Conservation (phyloP, 2,329 filamentous ascomycete genomes). For the Ophiostoma triangulosporum region DNA sequence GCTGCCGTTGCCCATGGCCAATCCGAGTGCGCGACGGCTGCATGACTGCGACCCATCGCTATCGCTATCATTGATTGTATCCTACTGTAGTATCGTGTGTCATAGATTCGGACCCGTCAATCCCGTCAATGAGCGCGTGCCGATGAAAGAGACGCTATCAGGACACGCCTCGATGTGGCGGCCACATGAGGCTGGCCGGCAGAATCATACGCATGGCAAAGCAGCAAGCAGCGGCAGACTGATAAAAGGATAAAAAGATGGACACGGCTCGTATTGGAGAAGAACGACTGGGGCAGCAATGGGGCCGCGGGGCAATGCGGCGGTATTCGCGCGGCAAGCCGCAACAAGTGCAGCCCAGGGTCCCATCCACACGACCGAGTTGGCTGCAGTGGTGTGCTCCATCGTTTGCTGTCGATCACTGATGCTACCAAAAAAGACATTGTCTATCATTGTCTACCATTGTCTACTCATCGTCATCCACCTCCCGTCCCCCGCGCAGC, state of each 20-base stretch:
- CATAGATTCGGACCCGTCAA: not conserved
- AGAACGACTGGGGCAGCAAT: not conserved
- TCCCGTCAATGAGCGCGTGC: not conserved
- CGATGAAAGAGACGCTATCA: not conserved
- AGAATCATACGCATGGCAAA: not conserved
- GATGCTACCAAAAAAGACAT: too few relatives aligned
- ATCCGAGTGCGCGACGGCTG: not conserved
- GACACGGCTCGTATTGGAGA: not conserved
- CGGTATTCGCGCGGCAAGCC: not conserved
- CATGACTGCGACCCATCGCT: not conserved
- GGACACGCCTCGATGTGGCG: not conserved
- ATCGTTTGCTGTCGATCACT: too few relatives aligned
- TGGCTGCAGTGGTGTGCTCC: too few relatives aligned
- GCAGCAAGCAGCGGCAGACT: not conserved
- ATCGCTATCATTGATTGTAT: not conserved
- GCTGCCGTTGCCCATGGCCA: not conserved
- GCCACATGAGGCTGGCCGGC: not conserved
- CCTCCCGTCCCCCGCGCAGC: constrained; percentile 32
- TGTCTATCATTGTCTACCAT: too few relatives aligned
- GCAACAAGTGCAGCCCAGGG: too few relatives aligned
- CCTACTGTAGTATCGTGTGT: not conserved
- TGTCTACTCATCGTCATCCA: constrained; percentile 12
- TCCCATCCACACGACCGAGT: too few relatives aligned
- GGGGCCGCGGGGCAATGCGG: not conserved
- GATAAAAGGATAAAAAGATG: not conserved